These are phyloP conservation scores for Rhynchospora tenuis DNA, from an alignment of 176 grass and related monocot species.

Conservation along the genomic window DNA sequence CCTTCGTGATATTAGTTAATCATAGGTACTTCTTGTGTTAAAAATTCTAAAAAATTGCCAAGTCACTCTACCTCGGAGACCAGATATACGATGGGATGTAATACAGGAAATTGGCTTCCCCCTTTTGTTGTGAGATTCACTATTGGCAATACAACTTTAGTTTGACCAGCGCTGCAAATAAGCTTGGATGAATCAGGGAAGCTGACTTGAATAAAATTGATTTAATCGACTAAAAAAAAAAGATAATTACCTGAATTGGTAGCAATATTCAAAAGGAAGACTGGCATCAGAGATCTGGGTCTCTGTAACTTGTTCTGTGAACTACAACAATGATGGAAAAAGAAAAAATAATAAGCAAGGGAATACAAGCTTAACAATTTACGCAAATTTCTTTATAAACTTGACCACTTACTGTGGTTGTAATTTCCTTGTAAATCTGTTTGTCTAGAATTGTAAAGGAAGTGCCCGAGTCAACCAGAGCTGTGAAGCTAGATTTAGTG, in stretches of 20 bases:
- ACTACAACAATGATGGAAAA: constrained; percentile 21
- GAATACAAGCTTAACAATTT: not conserved
- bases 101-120: constrained; percentile 30
- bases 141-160: not conserved
- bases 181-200: not conserved
- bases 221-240: not conserved
- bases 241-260: constrained; percentile 21
- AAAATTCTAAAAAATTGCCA: not conserved
- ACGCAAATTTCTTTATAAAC: not conserved
- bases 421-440: constrained; percentile 27
- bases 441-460: constrained; percentile 29
- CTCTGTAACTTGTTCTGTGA: constrained; percentile 19
- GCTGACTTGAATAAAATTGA: not conserved
- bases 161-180: constrained; percentile 27
- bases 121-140: constrained; percentile 22
- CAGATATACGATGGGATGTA: constrained; percentile 1
- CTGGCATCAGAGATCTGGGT: not conserved
- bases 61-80: constrained; percentile 7
- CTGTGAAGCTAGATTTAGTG: constrained; percentile 9
- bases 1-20: not conserved
- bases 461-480: constrained; percentile 44
- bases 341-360: not conserved
- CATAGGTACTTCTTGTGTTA: not conserved
- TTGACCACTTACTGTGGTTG: constrained; percentile 14
- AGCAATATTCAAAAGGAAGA: constrained; percentile 41